phyloP scores from a whole-genome alignment of 306 rosid species.

The Malus asiatica region DNA sequence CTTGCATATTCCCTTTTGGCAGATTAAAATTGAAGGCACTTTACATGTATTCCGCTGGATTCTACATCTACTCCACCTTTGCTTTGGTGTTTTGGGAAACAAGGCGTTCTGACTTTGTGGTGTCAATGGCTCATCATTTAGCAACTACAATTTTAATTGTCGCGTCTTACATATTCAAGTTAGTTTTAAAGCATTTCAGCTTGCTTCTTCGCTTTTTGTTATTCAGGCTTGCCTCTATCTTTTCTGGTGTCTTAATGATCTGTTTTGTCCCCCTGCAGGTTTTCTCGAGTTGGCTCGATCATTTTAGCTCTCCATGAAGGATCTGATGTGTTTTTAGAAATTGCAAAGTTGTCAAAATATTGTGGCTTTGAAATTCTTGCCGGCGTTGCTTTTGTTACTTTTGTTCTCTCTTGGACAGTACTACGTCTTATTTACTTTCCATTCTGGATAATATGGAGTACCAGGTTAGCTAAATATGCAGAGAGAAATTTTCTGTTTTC shows the following conservation, averaged over 20 bases:
- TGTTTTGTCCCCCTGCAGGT: conserved; percentile 5
- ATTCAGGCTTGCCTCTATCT: not conserved
- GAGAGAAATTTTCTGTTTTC: not conserved
- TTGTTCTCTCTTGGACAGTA: conserved; percentile 28
- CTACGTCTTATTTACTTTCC: conserved; percentile 28
- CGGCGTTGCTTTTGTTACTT: conserved; percentile 6
- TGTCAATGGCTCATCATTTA: conserved; percentile 29
- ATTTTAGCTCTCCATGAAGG: conserved; percentile 36
- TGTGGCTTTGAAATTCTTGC: conserved; percentile 24
- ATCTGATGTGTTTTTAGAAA: conserved; percentile 27
- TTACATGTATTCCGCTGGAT: conserved; percentile 31
- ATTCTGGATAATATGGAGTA: conserved; percentile 34
- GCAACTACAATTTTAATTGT: conserved; percentile 18
- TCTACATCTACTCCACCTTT: conserved; percentile 30
- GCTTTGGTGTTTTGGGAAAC: conserved; percentile 40
- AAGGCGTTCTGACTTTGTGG: conserved; percentile 34
- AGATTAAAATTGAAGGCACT: conserved; percentile 30
- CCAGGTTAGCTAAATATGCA: conserved; percentile 16
- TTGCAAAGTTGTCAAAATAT: conserved; percentile 32
- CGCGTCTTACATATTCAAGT: conserved; percentile 18
- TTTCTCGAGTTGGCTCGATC: conserved; percentile 28
- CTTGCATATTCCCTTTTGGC: not conserved
- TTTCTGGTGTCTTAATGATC: not conserved
- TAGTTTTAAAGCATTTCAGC: not conserved
- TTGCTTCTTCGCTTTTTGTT: not conserved